Conservation (phyloP, 1,284 basidiomycete genomes). For the Leccinum pallidistipes region DNA sequence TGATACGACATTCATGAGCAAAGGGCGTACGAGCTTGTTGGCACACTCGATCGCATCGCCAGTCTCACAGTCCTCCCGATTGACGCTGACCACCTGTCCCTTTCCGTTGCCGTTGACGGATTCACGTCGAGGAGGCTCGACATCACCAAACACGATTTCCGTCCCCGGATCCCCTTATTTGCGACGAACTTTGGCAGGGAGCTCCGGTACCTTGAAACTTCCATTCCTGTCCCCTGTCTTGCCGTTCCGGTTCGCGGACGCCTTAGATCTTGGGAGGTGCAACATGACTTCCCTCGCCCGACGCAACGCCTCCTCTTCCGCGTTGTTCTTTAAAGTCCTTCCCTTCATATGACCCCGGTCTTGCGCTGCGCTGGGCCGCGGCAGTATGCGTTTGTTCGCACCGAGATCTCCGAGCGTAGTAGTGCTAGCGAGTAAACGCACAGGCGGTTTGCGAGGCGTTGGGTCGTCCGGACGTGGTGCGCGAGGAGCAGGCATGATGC, state of each 20-base stretch:
- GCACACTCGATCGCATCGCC: slow-evolving; percentile 38
- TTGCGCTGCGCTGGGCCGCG: slow-evolving; percentile 11
- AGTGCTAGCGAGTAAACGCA: slow-evolving; percentile 25
- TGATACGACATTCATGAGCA: background rate
- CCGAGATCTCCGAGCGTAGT: slow-evolving; percentile 22
- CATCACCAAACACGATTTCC: slow-evolving; percentile 50
- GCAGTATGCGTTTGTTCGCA: slow-evolving; percentile 18
- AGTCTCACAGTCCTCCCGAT: slow-evolving; percentile 5
- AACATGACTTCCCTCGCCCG: slow-evolving; percentile 39
- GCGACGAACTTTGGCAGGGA: slow-evolving; percentile 36
- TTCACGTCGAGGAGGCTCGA: slow-evolving; percentile 23
- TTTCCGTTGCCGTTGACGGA: slow-evolving; percentile 27
- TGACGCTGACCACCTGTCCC: slow-evolving; percentile 13
- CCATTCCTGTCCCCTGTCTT: slow-evolving; percentile 12
- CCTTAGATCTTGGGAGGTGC: slow-evolving; percentile 32
- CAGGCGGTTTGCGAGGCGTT: slow-evolving; percentile 65
- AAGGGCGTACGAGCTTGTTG: slow-evolving; percentile 42
- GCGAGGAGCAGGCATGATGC: slow-evolving; percentile 29
- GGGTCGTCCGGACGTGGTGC: slow-evolving; percentile 49
- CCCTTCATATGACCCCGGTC: slow-evolving; percentile 5
- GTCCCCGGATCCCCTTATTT: slow-evolving; percentile 35
- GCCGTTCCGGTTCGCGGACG: slow-evolving; percentile 6
- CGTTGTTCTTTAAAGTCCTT: slow-evolving; percentile 11
- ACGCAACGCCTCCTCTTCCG: slow-evolving; percentile 31
- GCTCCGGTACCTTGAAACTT: slow-evolving; percentile 51